Evolutionary conservation across 768 basidiomycete genomes (phyloP).

Genomic region (Tricholoma hemisulphureum): DNA sequence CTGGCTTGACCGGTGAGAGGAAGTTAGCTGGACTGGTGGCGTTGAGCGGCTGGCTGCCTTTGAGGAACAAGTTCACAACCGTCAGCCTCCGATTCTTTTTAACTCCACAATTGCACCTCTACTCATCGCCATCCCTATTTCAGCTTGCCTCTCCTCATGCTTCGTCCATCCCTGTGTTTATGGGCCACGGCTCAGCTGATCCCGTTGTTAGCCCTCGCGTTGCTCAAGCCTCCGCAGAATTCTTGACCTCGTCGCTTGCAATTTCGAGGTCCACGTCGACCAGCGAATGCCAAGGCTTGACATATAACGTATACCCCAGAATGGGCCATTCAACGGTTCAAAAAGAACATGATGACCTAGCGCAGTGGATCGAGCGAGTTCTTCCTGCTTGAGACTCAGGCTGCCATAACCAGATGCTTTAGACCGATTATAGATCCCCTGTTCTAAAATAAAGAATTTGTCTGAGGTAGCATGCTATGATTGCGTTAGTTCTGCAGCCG

Average conservation of each 20-base stretch:
- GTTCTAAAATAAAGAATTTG: too few species aligned
- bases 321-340: slow-evolving; percentile 64
- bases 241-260: slow-evolving; percentile 53
- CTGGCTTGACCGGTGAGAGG: slow-evolving; percentile 63
- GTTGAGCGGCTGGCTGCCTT: slow-evolving; percentile 78
- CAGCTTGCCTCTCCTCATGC: slow-evolving; percentile 65
- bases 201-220: slow-evolving; percentile 62
- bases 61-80: slow-evolving; percentile 61
- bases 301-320: slow-evolving; percentile 64
- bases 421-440: neutral
- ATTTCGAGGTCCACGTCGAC: slow-evolving; percentile 41
- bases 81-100: slow-evolving; percentile 37
- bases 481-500: too few species aligned
- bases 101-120: neutral
- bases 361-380: slow-evolving; percentile 63
- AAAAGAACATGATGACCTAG: slow-evolving; percentile 69
- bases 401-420: neutral
- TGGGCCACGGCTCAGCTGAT: slow-evolving; percentile 81
- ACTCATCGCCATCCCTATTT: slow-evolving; percentile 1
- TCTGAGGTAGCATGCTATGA: too few species aligned
- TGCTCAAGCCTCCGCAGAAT: slow-evolving; percentile 53
- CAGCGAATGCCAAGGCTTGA: slow-evolving; percentile 52
- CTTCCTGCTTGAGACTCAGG: slow-evolving; percentile 34
- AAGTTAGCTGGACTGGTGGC: slow-evolving; percentile 70
- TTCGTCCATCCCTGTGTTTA: slow-evolving; percentile 71